Evolutionary conservation across 2,329 filamentous ascomycete genomes (phyloP), one percentile per base, ranked within the genome.

Genomic region (Curvularia eragrostidis): DNA sequence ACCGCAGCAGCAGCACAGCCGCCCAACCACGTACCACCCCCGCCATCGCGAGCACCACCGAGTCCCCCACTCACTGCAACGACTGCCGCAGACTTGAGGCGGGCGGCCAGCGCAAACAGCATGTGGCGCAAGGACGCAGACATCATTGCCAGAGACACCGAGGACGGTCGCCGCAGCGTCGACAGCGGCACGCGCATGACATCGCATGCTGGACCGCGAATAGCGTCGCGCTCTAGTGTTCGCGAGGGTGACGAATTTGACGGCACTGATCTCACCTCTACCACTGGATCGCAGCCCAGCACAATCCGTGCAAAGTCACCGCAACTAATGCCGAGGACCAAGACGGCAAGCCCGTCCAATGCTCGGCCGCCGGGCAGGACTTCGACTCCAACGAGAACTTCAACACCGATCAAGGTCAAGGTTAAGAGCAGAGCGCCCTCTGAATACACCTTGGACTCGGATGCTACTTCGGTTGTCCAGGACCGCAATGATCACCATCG

Each of bases 51-150:
- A 9, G 72, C 78, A 52, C 81, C 81, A 10, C 81, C 81, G 21
- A 82, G 80, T 57, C 81, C 81, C 39, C 80, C 81, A 19, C 74
- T 82, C 50, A 82, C 80, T 8, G 69, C 69, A n/a, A 72, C 70
- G 5, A 72, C 68, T 10, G 68, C 64, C n/a, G 76, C 77, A 18
- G 80, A 82, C 41, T 65, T 80, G 34, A 71, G 76, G 56, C 75
- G 81, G 64, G 76, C 79, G 39, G 76, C 76, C 34, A 82, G 80
- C 59, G 75, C 74, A 9, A 77, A 77, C 63, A 81, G 77, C 68
- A 79, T 80, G 68, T 74, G 76, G 36, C 75, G 72, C 44, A 73
- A 71, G 48, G 74, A 75, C 30, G 71, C 78, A 13, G 75, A 75
- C 21, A 68, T 71, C 8, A 49, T 75, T 34, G 64, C 68, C 41